These are phyloP conservation scores for Penicillium pancosmium DNA, from an alignment of 495 filamentous ascomycete genomes.

Conservation along the genomic window DNA sequence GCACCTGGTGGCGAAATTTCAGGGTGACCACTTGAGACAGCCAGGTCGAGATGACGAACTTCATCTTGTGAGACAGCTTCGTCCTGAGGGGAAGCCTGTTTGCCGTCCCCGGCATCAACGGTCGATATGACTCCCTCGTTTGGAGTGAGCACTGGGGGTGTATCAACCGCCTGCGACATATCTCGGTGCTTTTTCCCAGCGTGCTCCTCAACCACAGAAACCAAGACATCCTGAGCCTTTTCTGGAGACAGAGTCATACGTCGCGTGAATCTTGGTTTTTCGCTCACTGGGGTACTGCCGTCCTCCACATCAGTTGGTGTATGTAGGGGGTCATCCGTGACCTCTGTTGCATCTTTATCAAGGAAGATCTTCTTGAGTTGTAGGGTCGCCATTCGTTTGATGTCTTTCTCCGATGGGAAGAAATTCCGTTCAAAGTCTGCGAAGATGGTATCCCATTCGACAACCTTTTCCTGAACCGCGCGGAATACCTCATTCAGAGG, in stretches of 20 bases:
- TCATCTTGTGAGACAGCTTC: slow-evolving; percentile 46
- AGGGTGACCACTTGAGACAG: slow-evolving; percentile 52
- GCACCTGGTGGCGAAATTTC: slow-evolving; percentile 21
- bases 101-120: slow-evolving; percentile 17
- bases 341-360: slow-evolving; percentile 77
- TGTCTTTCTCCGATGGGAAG: slow-evolving; percentile 97
- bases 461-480: slow-evolving; percentile 87
- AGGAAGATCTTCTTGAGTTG: slow-evolving; percentile 96
- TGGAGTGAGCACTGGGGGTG: slow-evolving; percentile 11
- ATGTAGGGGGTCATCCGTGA: slow-evolving; percentile 44
- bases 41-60: slow-evolving; percentile 72
- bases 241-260: slow-evolving; percentile 64
- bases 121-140: slow-evolving; percentile 19
- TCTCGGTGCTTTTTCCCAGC: slow-evolving; percentile 42
- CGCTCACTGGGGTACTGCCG: slow-evolving; percentile 45
- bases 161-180: slow-evolving; percentile 18
- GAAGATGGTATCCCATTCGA: slow-evolving; percentile 91
- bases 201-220: slow-evolving; percentile 71
- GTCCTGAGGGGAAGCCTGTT: slow-evolving; percentile 26
- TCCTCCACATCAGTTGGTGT: slow-evolving; percentile 62
- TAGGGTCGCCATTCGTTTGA: slow-evolving; percentile 83
- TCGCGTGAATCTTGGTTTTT: slow-evolving; percentile 39
- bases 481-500: slow-evolving; percentile 86
- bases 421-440: slow-evolving; percentile 89
- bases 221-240: slow-evolving; percentile 67